Evolutionary conservation across 495 filamentous ascomycete genomes (phyloP), one percentile per base, ranked within the genome.

Genomic region (Penicillium flavigenum): DNA sequence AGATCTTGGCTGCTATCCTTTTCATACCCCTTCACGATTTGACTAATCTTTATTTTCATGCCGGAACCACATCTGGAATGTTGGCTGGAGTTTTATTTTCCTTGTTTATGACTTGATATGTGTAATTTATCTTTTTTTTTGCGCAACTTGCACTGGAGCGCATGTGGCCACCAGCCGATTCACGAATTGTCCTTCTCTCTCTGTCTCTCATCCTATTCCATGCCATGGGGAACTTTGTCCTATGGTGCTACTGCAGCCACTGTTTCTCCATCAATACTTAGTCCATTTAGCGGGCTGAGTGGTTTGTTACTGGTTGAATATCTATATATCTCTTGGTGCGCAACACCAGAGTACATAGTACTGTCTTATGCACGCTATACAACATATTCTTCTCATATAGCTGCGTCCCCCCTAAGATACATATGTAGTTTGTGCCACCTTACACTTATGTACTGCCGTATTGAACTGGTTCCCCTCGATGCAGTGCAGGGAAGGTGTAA

Each of bases 11-110:
- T 26, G 10, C 12, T 38, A 49, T 36, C 19, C 32, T 41, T 39
- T 42, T 44, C 56, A 47, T 29, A 34, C 42, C 43, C 47, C 10
- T 47, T 38, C 49, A 49, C 52, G 27, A 47, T 43, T 52, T 29
- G 24, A 19, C 26, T 53, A 31, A 31, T 57, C 56, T 43, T 39
- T 51, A 43, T 50, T 47, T 62, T 27, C 51, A 56, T 52, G 34
- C 48, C 59, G 38, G 14, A 47, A 54, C 56, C 57, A 65, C 68
- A 70, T 73, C 70, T 70, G 71, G 71, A 62, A 74, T 74, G 71
- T 58, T 55, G 57, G 31, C 48, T 58, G 46, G 43, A 31, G 42
- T 41, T 24, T n/a, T 50, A 41, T 47, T 24, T 64, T 57, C 56
- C 34, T 50, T 64, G 60, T 67, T 54, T 34, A 67, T 65, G 58